Conservation (phyloP, 257 asterid species). For the Cruciata laevipes region DNA sequence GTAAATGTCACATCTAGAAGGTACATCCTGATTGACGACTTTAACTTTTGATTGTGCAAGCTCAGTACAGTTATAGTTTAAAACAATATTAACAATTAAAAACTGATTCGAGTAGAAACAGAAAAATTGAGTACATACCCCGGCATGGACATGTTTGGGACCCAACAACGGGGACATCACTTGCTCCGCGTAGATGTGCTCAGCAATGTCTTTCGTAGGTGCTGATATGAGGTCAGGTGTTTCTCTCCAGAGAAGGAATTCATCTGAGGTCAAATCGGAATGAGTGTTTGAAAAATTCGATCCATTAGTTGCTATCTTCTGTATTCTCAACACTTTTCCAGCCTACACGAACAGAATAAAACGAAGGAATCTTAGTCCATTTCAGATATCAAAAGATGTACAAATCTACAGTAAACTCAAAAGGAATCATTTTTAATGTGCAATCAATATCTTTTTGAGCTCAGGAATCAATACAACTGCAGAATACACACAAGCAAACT, state of each 20-base stretch:
- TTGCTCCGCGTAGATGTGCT: conserved; percentile 59
- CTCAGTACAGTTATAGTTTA: not conserved
- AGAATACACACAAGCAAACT: not conserved
- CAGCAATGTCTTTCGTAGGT: conserved; percentile 63
- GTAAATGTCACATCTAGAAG: not conserved
- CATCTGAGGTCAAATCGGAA: conserved; percentile 48
- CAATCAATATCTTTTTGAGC: not conserved
- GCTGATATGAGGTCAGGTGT: conserved; percentile 57
- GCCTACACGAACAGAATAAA: conserved; percentile 29
- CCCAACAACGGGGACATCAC: conserved; percentile 81
- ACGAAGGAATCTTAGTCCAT: conserved; percentile 6
- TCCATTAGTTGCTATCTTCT: conserved; percentile 48
- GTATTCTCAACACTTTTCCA: conserved; percentile 81
- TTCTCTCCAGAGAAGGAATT: conserved; percentile 59
- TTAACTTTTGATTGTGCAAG: not conserved
- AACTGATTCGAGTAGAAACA: conserved; percentile 11
- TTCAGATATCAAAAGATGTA: not conserved
- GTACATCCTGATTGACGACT: not conserved
- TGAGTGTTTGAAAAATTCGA: conserved; percentile 42
- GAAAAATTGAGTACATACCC: conserved; percentile 42
- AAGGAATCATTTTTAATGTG: not conserved
- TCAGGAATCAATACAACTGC: not conserved
- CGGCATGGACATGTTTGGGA: conserved; percentile 78
- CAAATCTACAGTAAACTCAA: not conserved
- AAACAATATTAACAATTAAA: not conserved